Evolutionary conservation across 2,329 filamentous ascomycete species (phyloP).

Genomic region (Saccharata proteae): DNA sequence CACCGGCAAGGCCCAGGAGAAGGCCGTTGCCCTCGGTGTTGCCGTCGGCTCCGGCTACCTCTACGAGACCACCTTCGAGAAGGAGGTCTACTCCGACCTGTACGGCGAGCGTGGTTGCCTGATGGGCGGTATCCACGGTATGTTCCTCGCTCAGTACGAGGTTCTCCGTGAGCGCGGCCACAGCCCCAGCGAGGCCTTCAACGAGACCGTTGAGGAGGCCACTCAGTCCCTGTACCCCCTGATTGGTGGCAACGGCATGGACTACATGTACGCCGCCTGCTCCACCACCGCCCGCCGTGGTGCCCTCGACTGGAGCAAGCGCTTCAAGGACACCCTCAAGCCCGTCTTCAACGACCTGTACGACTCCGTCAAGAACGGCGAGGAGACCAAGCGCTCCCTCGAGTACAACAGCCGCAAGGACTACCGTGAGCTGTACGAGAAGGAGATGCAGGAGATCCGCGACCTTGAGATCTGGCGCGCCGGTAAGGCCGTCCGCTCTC

Average conservation of each 20-base stretch:
- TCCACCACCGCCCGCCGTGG: conserved; percentile 96
- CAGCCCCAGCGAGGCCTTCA: conserved; percentile 96
- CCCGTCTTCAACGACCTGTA: conserved; percentile 97
- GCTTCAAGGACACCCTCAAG: conserved; percentile 97
- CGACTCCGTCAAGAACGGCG: conserved; percentile 79
- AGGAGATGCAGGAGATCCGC: conserved; percentile 97
- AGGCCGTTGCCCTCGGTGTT: conserved; percentile 90
- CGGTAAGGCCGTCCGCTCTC: conserved; percentile 78
- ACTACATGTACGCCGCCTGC: conserved; percentile 99
- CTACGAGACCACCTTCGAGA: conserved; percentile 99
- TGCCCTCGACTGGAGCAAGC: conserved; percentile 95
- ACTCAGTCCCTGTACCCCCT: conserved; percentile 96
- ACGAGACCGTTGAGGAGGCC: conserved; percentile 99
- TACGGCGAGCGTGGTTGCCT: conserved; percentile 99
- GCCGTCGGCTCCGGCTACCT: conserved; percentile 97
- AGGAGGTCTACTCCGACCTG: conserved; percentile 99
- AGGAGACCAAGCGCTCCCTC: conserved; percentile 90
- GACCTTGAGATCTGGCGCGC: conserved; percentile 98
- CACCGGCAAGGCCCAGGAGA: conserved; percentile 95
- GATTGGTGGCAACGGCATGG: conserved; percentile 96
- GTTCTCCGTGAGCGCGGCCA: conserved; percentile 98
- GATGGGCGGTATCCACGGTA: conserved; percentile 99
- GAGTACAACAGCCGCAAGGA: conserved; percentile 94
- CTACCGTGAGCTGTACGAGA: conserved; percentile 95
- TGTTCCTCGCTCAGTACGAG: conserved; percentile 99